phyloP scores from a whole-genome alignment of 176 grass and related monocot species.

The Canna indica region DNA sequence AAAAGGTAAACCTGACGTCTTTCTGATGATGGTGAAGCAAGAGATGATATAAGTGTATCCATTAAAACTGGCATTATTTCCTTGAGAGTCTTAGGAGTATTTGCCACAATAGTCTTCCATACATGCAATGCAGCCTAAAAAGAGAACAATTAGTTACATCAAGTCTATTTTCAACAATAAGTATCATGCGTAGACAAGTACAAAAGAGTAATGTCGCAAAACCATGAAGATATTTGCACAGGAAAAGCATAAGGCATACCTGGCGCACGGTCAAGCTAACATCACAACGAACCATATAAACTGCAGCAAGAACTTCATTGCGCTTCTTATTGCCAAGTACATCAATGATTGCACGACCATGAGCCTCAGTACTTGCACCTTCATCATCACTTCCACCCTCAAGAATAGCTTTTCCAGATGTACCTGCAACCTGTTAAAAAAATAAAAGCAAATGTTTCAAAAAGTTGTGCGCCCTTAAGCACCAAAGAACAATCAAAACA shows the following conservation, averaged over 20 bases:
- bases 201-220: slow-evolving; percentile 1
- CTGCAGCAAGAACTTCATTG: slow-evolving; percentile 93
- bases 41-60: slow-evolving; percentile 91
- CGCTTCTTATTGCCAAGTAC: slow-evolving; percentile 79
- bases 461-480: neutral
- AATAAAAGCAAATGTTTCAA: slow-evolving; percentile 17
- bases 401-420: slow-evolving; percentile 91
- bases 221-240: neutral
- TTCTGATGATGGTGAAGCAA: slow-evolving; percentile 87
- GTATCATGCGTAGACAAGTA: neutral
- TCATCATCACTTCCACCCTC: slow-evolving; percentile 98
- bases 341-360: slow-evolving; percentile 95
- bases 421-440: slow-evolving; percentile 76
- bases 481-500: slow-evolving; percentile 21
- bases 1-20: slow-evolving; percentile 59
- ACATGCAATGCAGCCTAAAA: slow-evolving; percentile 79
- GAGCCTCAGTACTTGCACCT: slow-evolving; percentile 97
- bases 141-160: slow-evolving; percentile 18
- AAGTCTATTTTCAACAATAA: neutral
- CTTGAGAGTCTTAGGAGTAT: slow-evolving; percentile 93
- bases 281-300: slow-evolving; percentile 99
- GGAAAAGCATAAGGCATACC: slow-evolving; percentile 29
- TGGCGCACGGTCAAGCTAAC: slow-evolving; percentile 89
- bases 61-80: slow-evolving; percentile 98
- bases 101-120: slow-evolving; percentile 97